Conservation (phyloP, 352 stramenopile genomes). For the Phytophthora meadii region DNA sequence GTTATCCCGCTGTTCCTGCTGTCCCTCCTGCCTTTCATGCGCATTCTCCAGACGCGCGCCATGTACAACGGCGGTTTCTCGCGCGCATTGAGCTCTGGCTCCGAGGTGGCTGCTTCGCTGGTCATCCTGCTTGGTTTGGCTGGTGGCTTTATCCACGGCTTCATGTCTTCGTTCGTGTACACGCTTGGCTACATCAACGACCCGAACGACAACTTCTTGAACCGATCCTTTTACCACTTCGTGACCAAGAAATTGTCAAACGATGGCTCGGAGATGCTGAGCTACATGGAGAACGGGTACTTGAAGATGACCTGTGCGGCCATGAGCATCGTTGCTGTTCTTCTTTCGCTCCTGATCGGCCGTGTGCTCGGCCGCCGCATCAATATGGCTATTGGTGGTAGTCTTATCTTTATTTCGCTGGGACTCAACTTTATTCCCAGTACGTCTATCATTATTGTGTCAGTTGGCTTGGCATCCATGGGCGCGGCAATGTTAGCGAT, state of each 20-base stretch:
- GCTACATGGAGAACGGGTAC: slow-evolving; percentile 62
- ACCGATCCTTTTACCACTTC: slow-evolving; percentile 81
- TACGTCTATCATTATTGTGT: slow-evolving; percentile 60
- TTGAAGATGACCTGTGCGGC: slow-evolving; percentile 61
- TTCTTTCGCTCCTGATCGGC: slow-evolving; percentile 62
- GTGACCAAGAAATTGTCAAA: slow-evolving; percentile 45
- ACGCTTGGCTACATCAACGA: slow-evolving; percentile 82
- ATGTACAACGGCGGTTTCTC: slow-evolving; percentile 91
- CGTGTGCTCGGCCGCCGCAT: slow-evolving; percentile 63
- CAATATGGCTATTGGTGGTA: slow-evolving; percentile 66
- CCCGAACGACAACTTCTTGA: slow-evolving; percentile 74
- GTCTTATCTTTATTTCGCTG: slow-evolving; percentile 57
- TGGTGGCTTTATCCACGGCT: slow-evolving; percentile 80
- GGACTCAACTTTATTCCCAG: slow-evolving; percentile 68
- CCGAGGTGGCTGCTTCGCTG: slow-evolving; percentile 83
- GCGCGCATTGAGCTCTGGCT: slow-evolving; percentile 73
- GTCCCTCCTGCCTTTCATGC: slow-evolving; percentile 87
- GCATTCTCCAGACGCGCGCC: slow-evolving; percentile 84
- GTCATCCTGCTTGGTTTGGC: slow-evolving; percentile 80
- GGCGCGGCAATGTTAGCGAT: slow-evolving; percentile 74
- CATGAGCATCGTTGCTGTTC: slow-evolving; percentile 57
- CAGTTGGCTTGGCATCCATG: slow-evolving; percentile 57
- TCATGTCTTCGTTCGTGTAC: slow-evolving; percentile 73
- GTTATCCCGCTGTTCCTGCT: slow-evolving; percentile 77
- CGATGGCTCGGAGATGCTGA: slow-evolving; percentile 46